Evolutionary conservation across 768 basidiomycete genomes (phyloP), one percentile per base, ranked within the genome.

Genomic region (Trametes elegans): DNA sequence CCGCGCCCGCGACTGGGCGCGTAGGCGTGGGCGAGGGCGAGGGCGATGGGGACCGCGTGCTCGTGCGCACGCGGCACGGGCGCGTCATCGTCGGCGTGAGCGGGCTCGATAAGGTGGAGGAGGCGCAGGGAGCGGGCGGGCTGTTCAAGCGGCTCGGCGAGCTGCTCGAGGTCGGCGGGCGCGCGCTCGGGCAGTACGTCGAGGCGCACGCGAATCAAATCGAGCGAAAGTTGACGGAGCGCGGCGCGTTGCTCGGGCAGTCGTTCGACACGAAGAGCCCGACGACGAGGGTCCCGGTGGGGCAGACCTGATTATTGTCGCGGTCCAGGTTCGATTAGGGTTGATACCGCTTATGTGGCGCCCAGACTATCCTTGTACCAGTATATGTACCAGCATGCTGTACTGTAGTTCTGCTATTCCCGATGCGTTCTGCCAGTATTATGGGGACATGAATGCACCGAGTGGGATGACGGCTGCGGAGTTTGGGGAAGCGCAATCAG

Each of bases 51-150:
- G 57, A 63, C 49, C 52, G 49, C 34, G 52, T 48, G 28, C 38
- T 59, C 34, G 51, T 59, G 27, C 44, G 62, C 23, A 51, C 62
- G 38, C 50, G 51, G 7, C 48, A 61, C 31, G 62, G 62, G n/a
- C 55, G 54, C 38, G 42, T 63, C 40, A 47, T 49, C 35, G 28
- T 63, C n/a, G 62, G 62, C 11, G 42, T 63, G 46, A 59, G 54
- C 39, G 62, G 62, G 23, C 10, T 54, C 21, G 62, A 63, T 52
- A 28, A 23, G 32, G 19, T 57, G 19, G 45, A 52, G 42, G 57
- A 59, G n/a, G 26, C 41, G 5, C 21, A 10, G 36, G 9, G 6
- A 11, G 42, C 16, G 0, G 51, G 32, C 0, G 43, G 52, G 7
- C 23, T 58, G 18, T 53, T 53, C 28, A 34, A 49, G 57, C 41